Base-by-base conservation (phyloP, 805 yeast species). In the Saccharomycopsis sp. region DNA sequence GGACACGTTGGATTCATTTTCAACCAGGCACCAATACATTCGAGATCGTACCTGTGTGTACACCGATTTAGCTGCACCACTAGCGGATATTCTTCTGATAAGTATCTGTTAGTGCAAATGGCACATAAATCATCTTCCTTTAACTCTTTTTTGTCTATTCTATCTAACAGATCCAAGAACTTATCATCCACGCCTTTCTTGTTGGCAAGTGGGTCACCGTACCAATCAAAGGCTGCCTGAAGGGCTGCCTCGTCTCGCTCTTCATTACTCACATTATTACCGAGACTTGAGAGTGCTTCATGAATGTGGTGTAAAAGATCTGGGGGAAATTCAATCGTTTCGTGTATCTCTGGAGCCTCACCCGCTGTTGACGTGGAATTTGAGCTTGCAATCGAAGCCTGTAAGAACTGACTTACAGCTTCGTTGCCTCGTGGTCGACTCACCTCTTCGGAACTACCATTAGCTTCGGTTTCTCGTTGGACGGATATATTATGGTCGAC, bases 11-110 rank as follows among this genome's bases (percentile, higher is more conserved):
- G 74, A 64, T 86, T 83, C 55, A 83, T 74, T 62, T 82, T 81
- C 56, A 93, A 75, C 98, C 98, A 92, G 0, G 96, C 94, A 0
- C 87, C 86, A 44, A 93, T 84, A 69, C 97, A 92, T 64, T 93
- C 97, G 63, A 91, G 75, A 68, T 92, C 98, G 70, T 88, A 92
- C 49, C 78, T 78, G 70, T 92, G 98, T 47, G 77, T 75, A 70
- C 98, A 92, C 2, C 85, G 86, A 3, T 86, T 85, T 24, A 92
- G 75, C 64, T 79, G 75, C 17, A 90, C 97, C 12, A 92, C 83
- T 53, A 92, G 73, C 1, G 97, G 97, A 66, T 86, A 85, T 52
- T 82, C 75, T 67, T 90, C 96, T 38, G 84, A 86, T 2, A 79
- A 73, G 66, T 83, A 92, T 59, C 79, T 81, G 63, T 80, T 81